Percentiles rank a stretch among this genome's conserved stretches.
Evolutionary conservation across 768 basidiomycete species (phyloP).

Genomic region (Mycena rosella): DNA sequence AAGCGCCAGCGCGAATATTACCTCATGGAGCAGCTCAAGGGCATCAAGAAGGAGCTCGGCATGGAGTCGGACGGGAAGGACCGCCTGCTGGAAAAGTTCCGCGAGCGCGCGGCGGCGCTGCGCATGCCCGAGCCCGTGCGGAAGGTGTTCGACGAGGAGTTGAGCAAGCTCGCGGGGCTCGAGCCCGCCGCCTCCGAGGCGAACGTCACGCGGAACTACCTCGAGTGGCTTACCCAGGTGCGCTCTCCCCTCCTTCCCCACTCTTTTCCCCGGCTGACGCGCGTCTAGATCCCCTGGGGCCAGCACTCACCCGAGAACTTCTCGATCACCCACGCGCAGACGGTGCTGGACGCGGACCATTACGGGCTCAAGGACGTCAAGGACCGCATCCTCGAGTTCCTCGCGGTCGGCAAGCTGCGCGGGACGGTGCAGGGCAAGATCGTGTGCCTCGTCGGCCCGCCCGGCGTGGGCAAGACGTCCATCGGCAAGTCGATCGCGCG

Average conservation of each 20-base stretch:
- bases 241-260: constrained; percentile 16
- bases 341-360: constrained; percentile 93
- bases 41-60: constrained; percentile 95
- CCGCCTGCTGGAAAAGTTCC: constrained; percentile 93
- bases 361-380: constrained; percentile 95
- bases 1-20: constrained; percentile 96
- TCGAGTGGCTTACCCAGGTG: constrained; percentile 92
- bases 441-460: constrained; percentile 95
- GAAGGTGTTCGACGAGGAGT: constrained; percentile 97
- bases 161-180: constrained; percentile 88
- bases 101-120: constrained; percentile 81
- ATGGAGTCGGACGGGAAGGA: constrained; percentile 97
- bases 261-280: constrained; percentile 13
- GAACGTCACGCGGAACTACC: constrained; percentile 93
- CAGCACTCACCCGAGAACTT: constrained; percentile 95
- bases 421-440: constrained; percentile 98
- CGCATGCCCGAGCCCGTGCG: constrained; percentile 92
- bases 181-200: constrained; percentile 94
- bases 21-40: constrained; percentile 96
- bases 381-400: constrained; percentile 93
- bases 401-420: constrained; percentile 94
- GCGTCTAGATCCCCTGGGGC: constrained; percentile 92
- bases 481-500: constrained; percentile 96
- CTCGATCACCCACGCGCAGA: constrained; percentile 83
- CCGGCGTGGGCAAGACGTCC: constrained; percentile 97